Base-by-base conservation (phyloP, 202 grass and related monocot genomes). In the Panicum virgatum region DNA sequence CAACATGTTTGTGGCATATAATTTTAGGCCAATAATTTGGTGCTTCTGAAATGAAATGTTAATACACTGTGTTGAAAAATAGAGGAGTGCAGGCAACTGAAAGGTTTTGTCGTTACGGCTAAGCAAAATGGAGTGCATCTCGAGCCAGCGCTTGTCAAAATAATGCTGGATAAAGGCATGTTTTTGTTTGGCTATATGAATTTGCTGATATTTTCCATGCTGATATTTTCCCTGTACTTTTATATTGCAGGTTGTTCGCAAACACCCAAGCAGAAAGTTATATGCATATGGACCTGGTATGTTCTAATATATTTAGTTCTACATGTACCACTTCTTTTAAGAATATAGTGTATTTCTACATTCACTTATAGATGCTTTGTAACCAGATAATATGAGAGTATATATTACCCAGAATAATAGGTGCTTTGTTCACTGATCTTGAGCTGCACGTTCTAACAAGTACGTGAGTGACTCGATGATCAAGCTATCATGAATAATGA, bases 101-200 rank as follows among this genome's bases (percentile, higher is more conserved):
- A 79, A 75, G 69, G 88, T 12, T 86, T 95, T 2, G 73, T 98
- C 15, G 32, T 76, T 80, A 86, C 45, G 69, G 88, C 92, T 27
- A 95, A 98, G 80, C 68, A 86, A 79, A 90, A 75, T 29, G 83
- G 86, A 26, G 13, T 88, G 32, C 38, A 3, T 71, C 12, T 84
- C 0, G 86, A 88, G 67, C 82, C 85, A 22, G 82, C 85, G 45
- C 85, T 98, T 74, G 87, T 95, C 64, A 86, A 98, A 87, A 98
- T 77, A 77, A 98, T 98, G 90, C 29, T 91, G 43, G 72, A 91
- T 47, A 91, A 84, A 73, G 76, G 82, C 46, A 88, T 93, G 79
- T 85, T 95, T 88, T 76, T 95, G 66, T 90, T 91, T 85, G 92
- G 92, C 15, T 91, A 84, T 75, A 86, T 95, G 84, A 92, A 98